Evolutionary conservation across 495 filamentous ascomycete genomes (phyloP), one percentile per base, ranked within the genome.

Genomic region (Aspergillus hancockii): DNA sequence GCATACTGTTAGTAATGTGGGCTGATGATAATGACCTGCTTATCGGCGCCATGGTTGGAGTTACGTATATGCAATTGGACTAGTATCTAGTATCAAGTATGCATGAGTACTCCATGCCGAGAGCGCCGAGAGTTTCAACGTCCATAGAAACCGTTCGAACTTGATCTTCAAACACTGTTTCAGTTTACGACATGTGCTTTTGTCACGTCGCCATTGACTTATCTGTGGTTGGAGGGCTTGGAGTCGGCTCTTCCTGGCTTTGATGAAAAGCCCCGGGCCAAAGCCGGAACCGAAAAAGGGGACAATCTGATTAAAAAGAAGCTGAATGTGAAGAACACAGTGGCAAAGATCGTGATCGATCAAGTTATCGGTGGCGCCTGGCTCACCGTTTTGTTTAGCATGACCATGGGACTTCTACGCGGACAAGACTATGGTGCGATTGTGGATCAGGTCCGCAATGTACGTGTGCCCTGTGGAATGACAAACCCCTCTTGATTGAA

Each of bases 151-250:
- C 66, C 75, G 13, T 70, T 73, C 38, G 59, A 71, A 45, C 60
- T 93, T 55, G 79, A 90, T 73, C 74, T 69, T 52, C 71, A 78
- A 12, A 80, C 86, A 3, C 65, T 93, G 50, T 73, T 90, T 61
- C 88, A 91, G 59, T 96, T 94, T 70, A 75, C 87, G 45, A 63
- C 93, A 34, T 95, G 85, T 71, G 78, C 86, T 12, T 64, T 90
- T 21, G 61, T 95, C 52, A 84, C 77, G 57, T 85, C 85, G 8
- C 92, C 92, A 0, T 84, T 89, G 30, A 92, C 92, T 69, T 90
- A 89, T 66, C 70, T 92, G 56, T 97, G 91, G 91, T 88, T 88
- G 60, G 73, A 72, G 36, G 78, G 67, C 22, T 73, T 86, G 32
- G 83, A 86, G 62, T 59, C 69, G 8, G 57, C 53, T 6, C 83